phyloP scores from a whole-genome alignment of 2,329 filamentous ascomycete genomes.

The Phialophora tarda region DNA sequence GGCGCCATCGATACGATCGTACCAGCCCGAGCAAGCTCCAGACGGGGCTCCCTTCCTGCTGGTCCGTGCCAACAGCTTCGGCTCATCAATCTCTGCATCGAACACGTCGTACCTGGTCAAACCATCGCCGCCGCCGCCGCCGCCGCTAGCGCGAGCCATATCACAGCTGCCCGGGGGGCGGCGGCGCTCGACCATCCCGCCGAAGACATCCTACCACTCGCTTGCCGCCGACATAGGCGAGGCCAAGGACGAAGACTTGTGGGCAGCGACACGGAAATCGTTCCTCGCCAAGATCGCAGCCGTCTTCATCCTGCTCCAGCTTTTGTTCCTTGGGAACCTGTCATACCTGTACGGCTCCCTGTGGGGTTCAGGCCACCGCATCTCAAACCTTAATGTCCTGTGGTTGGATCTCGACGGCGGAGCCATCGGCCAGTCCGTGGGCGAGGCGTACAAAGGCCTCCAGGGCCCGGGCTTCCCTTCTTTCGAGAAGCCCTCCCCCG shows the following conservation, averaged over 20 bases:
- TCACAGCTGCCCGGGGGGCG: neutral
- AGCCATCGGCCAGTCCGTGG: constrained; percentile 44
- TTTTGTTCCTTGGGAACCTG: constrained; percentile 19
- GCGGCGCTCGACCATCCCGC: neutral
- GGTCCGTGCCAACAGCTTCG: constrained; percentile 4
- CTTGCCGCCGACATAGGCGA: constrained; percentile 6
- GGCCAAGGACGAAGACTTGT: constrained; percentile 6
- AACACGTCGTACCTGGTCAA: neutral
- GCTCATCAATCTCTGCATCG: neutral
- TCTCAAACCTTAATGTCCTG: constrained; percentile 46
- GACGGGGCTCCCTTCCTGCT: constrained; percentile 8
- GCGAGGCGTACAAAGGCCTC: constrained; percentile 41
- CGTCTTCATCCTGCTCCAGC: constrained; percentile 7
- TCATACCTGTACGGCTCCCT: constrained; percentile 47
- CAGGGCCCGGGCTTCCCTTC: constrained; percentile 7
- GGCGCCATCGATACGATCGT: neutral
- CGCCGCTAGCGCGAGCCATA: neutral
- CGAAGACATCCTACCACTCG: constrained; percentile 17
- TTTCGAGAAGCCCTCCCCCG: neutral
- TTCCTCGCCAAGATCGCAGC: constrained; percentile 9
- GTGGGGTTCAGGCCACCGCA: constrained; percentile 43
- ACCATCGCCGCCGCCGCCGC: neutral
- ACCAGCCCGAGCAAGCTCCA: neutral
- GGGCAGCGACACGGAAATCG: constrained; percentile 11
- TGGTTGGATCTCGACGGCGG: constrained; percentile 51